Evolutionary conservation across 2,329 filamentous ascomycete genomes (phyloP).

Genomic region (Pseudogymnoascus sp.): DNA sequence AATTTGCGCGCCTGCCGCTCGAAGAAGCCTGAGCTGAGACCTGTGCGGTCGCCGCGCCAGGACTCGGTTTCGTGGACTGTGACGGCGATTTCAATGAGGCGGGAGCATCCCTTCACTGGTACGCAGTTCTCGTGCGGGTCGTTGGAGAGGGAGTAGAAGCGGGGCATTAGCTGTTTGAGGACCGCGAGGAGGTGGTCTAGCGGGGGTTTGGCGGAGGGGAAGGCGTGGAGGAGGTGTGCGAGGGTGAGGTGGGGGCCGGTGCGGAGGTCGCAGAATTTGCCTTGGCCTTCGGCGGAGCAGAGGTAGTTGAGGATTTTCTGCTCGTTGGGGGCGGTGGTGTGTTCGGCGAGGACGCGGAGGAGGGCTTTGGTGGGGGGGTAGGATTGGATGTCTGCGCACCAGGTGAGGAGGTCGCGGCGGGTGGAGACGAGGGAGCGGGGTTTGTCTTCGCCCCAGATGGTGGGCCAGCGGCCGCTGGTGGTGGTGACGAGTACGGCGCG

Average conservation of each 20-base stretch:
- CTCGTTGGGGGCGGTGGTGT: slow-evolving; percentile 71
- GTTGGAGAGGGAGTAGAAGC: slow-evolving; percentile 96
- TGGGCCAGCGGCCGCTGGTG: slow-evolving; percentile 80
- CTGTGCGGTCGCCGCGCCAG: slow-evolving; percentile 70
- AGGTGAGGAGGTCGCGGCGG: slow-evolving; percentile 82
- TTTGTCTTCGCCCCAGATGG: slow-evolving; percentile 91
- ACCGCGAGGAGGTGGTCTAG: slow-evolving; percentile 72
- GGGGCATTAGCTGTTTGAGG: slow-evolving; percentile 85
- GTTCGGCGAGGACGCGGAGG: slow-evolving; percentile 75
- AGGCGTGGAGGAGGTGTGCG: slow-evolving; percentile 78
- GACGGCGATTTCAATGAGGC: slow-evolving; percentile 91
- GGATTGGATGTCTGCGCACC: slow-evolving; percentile 91
- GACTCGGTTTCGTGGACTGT: slow-evolving; percentile 82
- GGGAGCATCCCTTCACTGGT: slow-evolving; percentile 43
- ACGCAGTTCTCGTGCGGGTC: slow-evolving; percentile 64
- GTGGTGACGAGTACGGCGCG: slow-evolving; percentile 76
- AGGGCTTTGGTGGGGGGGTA: slow-evolving; percentile 84
- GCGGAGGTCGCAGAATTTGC: slow-evolving; percentile 86
- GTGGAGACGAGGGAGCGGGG: slow-evolving; percentile 82
- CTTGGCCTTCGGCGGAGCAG: slow-evolving; percentile 82
- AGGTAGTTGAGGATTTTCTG: slow-evolving; percentile 82
- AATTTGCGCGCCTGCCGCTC: slow-evolving; percentile 72
- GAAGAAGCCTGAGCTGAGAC: slow-evolving; percentile 87
- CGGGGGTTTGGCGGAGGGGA: slow-evolving; percentile 84
- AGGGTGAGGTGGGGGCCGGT: slow-evolving; percentile 82